phyloP scores from a whole-genome alignment of 345 rosid species.

The Carallia pectinifolia region DNA sequence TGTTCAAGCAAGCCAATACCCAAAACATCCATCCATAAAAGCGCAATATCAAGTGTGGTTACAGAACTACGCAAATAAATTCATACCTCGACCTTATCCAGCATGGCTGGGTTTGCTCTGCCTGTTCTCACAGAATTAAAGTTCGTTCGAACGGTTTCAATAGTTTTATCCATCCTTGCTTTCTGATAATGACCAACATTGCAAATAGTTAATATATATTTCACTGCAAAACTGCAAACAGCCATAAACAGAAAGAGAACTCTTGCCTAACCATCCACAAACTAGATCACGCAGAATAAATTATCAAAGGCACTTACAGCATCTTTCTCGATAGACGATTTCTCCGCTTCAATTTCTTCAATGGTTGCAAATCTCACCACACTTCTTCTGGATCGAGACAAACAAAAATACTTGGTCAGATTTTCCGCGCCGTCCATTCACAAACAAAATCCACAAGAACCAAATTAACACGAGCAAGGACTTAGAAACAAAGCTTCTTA shows the following conservation, averaged over 20 bases:
- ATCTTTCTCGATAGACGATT: conserved; percentile 69
- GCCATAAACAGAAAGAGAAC: too few species aligned
- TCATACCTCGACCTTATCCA: conserved; percentile 79
- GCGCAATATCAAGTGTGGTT: background rate
- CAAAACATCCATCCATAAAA: background rate
- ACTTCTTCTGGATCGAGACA: conserved; percentile 38
- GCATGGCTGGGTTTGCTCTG: conserved; percentile 75
- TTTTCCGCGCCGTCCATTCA: background rate
- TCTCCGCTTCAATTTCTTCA: conserved; percentile 90
- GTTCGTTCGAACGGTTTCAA: conserved; percentile 64
- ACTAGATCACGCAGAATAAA: background rate
- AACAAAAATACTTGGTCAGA: background rate
- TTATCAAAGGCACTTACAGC: conserved; percentile 47
- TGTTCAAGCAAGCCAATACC: too few species aligned
- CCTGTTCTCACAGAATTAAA: conserved; percentile 91
- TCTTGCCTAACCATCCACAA: background rate
- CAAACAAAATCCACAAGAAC: background rate
- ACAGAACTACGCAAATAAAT: background rate
- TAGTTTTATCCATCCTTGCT: conserved; percentile 89
- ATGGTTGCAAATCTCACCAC: conserved; percentile 70
- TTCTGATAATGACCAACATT: conserved; percentile 40
- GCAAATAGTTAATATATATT: background rate
- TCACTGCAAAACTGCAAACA: too few species aligned
- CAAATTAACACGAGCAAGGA: background rate
- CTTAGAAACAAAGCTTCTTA: conserved; percentile 12